Evolutionary conservation across 352 stramenopile genomes (phyloP), one percentile per base, ranked within the genome.

Genomic region (Globisporangium barbulae): DNA sequence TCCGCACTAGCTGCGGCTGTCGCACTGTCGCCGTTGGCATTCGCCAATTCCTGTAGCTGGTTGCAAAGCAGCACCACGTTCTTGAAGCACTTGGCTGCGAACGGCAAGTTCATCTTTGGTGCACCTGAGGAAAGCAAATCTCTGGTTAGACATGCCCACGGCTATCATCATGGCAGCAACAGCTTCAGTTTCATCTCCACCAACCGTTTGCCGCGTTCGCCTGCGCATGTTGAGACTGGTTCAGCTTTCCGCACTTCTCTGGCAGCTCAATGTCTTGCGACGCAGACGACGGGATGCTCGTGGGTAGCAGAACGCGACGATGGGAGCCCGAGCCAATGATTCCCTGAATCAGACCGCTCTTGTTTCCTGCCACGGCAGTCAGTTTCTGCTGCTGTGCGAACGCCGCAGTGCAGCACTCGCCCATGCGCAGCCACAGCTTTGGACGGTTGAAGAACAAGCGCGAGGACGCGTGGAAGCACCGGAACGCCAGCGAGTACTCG

Each of bases 381-480:
- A 89, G 31, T 21, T 86, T 87, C 48, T 88, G 74, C 59, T 93
- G 80, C 67, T 93, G 80, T 0, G 84, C 85, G 59, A 89, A 93
- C 21, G 85, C 83, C 3, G 85, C 83, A 25, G 93, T 96, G 66
- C 90, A 96, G 71, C 90, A 97, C 74, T 98, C 91, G 5, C 90
- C 91, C 67, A 97, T 88, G 8, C 91, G 87, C 8, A 98, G 79
- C 91, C 91, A 98, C 45, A 98, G 71, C 74, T 96, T 94, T 3
- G 91, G 91, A 8, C 91, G 88, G 63, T 97, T 97, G 67, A 96
- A 96, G 55, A 96, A 95, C 59, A 97, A 52, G 2, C 87, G 76
- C 47, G 91, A 96, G 8, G 91, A 92, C 59, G 83, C 81, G 67
- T 96, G 80, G 70, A 98, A 95, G 72, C 90, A 97, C 39, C 87